Base-by-base conservation (phyloP, 208 protist species). In the Crithidia sp. region DNA sequence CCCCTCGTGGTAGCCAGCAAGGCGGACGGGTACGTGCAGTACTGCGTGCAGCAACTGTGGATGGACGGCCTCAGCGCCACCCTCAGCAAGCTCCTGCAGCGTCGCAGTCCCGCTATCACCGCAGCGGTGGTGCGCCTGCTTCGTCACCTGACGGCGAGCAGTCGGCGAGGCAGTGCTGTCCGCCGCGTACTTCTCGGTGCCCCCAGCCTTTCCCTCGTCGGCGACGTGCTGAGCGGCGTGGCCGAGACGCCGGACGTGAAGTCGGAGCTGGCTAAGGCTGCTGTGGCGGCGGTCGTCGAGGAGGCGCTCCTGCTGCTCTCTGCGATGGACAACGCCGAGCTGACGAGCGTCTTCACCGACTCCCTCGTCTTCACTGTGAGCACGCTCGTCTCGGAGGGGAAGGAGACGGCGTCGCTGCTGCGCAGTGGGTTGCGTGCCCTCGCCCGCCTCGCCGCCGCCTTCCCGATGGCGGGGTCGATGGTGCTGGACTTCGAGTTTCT, bases 401-500 rank as follows among this genome's bases (percentile, higher is more conserved):
- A 71, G 16, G 67, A 71, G 7, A 74, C 76, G 50, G 56, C 67
- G 5, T 28, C 4, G n/a, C 19, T 92, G 43, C 47, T 88, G 9
- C 13, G 62, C 12, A 39, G 55, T 37, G 80, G 85, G 5, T 67
- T 90, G 60, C 63, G 58, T 5, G 76, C 79, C 37, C 73, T 94
- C 8, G 74, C 74, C 37, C 50, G 63, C 2, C 73, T 92, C 58
- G 74, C 89, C 5, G 54, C 69, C 0, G 75, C 79, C 6, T 78
- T 86, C 54, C 89, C 89, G 17, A 78, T 88, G 72, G 76, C 83
- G 5, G 81, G 83, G n/a, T 84, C 89, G 10, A 61, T 87, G 36
- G 78, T 85, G 5, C 53, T 94, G 43, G 89, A 92, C 61, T 92
- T 89, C 59, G 86, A 91, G 39, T 94, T 89, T 70, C 44, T 94